These are phyloP conservation scores for Penicillium macrosclerotiorum DNA, from an alignment of 495 filamentous ascomycete species.

Conservation along the genomic window DNA sequence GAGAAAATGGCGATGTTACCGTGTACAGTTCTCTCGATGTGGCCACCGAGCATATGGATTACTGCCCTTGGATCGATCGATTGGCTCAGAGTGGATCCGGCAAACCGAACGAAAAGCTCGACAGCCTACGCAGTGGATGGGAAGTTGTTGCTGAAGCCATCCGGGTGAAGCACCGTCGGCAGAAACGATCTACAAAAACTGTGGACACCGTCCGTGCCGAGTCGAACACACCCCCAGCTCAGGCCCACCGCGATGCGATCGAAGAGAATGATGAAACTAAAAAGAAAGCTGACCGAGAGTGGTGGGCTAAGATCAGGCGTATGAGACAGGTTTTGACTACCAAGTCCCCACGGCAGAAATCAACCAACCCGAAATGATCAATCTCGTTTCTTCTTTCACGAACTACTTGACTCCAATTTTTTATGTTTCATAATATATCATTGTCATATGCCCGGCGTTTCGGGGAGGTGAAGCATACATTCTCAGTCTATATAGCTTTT, in stretches of 20 bases:
- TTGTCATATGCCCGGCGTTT: background rate
- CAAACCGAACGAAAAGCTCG: slow-evolving; percentile 29
- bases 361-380: slow-evolving; percentile 14
- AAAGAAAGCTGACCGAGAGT: slow-evolving; percentile 47
- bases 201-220: slow-evolving; percentile 22
- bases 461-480: background rate
- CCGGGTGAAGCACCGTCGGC: slow-evolving; percentile 39
- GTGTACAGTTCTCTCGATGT: slow-evolving; percentile 64
- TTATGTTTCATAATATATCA: background rate
- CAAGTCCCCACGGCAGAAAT: slow-evolving; percentile 35
- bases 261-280: slow-evolving; percentile 35
- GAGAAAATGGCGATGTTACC: slow-evolving; percentile 52
- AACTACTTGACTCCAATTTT: no score
- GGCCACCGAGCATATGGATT: slow-evolving; percentile 69
- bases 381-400: background rate
- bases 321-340: slow-evolving; percentile 47
- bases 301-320: slow-evolving; percentile 51
- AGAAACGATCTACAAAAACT: slow-evolving; percentile 28
- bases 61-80: slow-evolving; percentile 75
- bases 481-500: background rate
- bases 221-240: slow-evolving; percentile 21
- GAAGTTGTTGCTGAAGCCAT: slow-evolving; percentile 41
- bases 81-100: slow-evolving; percentile 52
- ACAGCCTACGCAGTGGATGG: slow-evolving; percentile 44
- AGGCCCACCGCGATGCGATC: slow-evolving; percentile 22